Evolutionary conservation across 306 rosid species (phyloP).

Genomic region (Begonia peltatifolia): DNA sequence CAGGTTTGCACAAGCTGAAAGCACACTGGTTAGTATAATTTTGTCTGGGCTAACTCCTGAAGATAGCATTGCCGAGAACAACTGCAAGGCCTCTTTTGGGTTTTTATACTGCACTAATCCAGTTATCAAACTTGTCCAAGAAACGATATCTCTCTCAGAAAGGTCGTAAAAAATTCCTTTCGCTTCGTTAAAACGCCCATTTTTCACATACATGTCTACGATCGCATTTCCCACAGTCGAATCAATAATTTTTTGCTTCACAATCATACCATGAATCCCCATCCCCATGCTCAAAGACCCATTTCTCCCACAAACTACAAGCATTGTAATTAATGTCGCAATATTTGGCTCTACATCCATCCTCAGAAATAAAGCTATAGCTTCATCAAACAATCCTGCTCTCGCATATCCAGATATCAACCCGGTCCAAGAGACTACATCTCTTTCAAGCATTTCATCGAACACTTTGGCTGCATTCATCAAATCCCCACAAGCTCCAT

Average conservation of each 20-base stretch:
- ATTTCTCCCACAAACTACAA: constrained; percentile 52
- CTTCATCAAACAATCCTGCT: constrained; percentile 37
- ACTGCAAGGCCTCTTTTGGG: constrained; percentile 44
- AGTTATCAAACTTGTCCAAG: constrained; percentile 60
- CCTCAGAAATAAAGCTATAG: constrained; percentile 22
- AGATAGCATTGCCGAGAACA: constrained; percentile 40
- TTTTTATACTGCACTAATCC: constrained; percentile 55
- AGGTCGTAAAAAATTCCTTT: constrained; percentile 43
- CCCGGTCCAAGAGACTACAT: constrained; percentile 79
- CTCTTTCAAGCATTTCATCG: constrained; percentile 63
- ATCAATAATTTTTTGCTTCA: constrained; percentile 18
- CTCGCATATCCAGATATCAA: constrained; percentile 50
- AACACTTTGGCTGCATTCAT: constrained; percentile 39
- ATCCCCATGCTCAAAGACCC: constrained; percentile 37
- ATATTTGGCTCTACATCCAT: constrained; percentile 52
- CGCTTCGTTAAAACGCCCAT: constrained; percentile 44
- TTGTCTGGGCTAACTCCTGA: constrained; percentile 41
- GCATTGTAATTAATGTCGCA: constrained; percentile 47
- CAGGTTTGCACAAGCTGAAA: constrained; percentile 64
- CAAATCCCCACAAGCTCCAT: constrained; percentile 38
- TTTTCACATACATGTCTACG: constrained; percentile 62
- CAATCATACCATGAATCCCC: constrained; percentile 55
- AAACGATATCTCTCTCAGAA: constrained; percentile 40
- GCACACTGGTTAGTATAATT: constrained; percentile 51
- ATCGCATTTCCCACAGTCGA: constrained; percentile 49